Evolutionary conservation across 208 protist genomes (phyloP).

Genomic region (Leishmania mexicana): DNA sequence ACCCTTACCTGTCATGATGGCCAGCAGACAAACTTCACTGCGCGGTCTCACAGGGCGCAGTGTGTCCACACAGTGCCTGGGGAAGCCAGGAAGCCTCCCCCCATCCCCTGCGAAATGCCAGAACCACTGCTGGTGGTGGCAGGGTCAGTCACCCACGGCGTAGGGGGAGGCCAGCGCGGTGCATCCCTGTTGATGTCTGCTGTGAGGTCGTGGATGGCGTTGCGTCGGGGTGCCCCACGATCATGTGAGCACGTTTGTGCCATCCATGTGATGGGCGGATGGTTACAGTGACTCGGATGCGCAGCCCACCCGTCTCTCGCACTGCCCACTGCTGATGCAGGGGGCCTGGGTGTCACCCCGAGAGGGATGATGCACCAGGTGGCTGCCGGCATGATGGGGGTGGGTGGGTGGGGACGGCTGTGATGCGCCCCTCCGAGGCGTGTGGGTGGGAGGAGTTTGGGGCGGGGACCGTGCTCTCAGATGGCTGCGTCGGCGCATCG

Average conservation of each 20-base stretch:
- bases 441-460: neutral
- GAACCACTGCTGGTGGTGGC: neutral
- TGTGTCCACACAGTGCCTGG: constrained; percentile 8
- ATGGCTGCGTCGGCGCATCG: neutral
- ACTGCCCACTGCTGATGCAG: too few species aligned
- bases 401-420: neutral
- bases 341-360: neutral
- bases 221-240: too few species aligned
- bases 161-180: too few species aligned
- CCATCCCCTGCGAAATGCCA: neutral
- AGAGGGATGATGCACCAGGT: neutral
- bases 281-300: too few species aligned
- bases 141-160: too few species aligned
- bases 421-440: neutral
- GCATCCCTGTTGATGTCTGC: too few species aligned
- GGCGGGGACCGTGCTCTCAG: neutral
- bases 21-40: too few species aligned
- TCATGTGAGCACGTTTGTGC: too few species aligned
- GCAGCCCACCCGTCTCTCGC: too few species aligned
- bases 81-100: neutral
- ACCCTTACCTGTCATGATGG: too few species aligned
- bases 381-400: neutral
- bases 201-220: too few species aligned
- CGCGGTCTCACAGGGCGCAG: neutral
- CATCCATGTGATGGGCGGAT: too few species aligned